Evolutionary conservation across 1,284 basidiomycete species (phyloP), one percentile per base, ranked within the genome.

Genomic region (Malassezia sympodialis): DNA sequence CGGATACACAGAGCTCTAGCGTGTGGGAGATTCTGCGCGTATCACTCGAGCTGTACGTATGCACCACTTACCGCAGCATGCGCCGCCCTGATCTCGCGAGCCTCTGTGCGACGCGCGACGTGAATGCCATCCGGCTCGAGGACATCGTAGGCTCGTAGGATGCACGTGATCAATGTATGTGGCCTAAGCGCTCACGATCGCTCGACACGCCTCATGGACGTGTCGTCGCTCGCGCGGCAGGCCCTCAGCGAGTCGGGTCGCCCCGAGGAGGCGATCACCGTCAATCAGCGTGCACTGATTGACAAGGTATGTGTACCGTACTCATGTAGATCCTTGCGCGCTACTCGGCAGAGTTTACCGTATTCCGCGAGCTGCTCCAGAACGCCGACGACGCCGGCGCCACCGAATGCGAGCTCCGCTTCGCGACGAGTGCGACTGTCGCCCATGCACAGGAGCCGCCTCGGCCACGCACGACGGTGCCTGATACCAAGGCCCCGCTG

Each of bases 371-470:
- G 73, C 82, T 96, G 10, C 78, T 96, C 80, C 81, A 96, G 78
- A 96, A 96, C 70, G 91, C 91, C 14, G 91, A 96, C 72, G 93
- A 96, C 77, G 90, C 89, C 1, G 84, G 83, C 37, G 86, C 90
- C 6, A 62, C 63, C 8, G 58, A 63, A 37, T 74, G 72, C 56
- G 68, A 73, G 59, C 64, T 74, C 11, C 65, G 67, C 35, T 70
- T 74, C 58, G 65, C 69, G 15, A 67, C 54, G 11, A 50, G 24
- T n/a, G 51, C 61, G 5, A 59, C 63, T 34, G 61, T 44, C 32
- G 50, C 42, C 12, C 58, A 46, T 27, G 51, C 7, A 14, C 53
- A 45, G 0, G 52, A 17, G 26, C 54, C 28, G n/a, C 50, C 11
- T 27, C 28, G 27, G 11, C 30, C 44, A 6, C 17, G 7, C 10